A percentile compares a stretch with the other conserved stretches of the same genome.
Evolutionary conservation across 495 filamentous ascomycete species (phyloP).

Genomic region (Massariosphaeria phaeospora): DNA sequence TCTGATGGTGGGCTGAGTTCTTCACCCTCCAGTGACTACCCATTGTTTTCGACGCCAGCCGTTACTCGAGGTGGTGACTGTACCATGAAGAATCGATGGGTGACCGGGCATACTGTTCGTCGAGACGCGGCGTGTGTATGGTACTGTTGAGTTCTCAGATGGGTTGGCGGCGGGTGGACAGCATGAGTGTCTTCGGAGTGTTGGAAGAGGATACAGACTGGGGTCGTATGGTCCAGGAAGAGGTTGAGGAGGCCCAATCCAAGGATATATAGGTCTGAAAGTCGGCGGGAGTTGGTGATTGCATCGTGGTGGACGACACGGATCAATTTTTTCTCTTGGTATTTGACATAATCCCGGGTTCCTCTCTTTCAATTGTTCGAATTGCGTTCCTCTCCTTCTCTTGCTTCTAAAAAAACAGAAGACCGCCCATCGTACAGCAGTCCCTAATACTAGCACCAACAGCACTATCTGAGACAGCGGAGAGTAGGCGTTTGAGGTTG

Average conservation of each 20-base stretch:
- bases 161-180: not conserved
- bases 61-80: constrained; percentile 16
- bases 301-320: not conserved
- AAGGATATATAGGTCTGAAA: constrained; percentile 28
- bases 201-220: constrained; percentile 25
- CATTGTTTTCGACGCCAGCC: constrained; percentile 31
- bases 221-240: constrained; percentile 31
- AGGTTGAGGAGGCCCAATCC: constrained; percentile 19
- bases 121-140: constrained; percentile 26
- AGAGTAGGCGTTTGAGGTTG: not conserved
- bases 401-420: constrained; percentile 15
- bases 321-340: constrained; percentile 3
- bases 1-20: not conserved
- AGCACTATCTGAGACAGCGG: constrained; percentile 15
- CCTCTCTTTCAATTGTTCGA: constrained; percentile 12
- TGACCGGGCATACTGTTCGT: constrained; percentile 28
- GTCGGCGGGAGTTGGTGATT: constrained; percentile 13
- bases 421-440: constrained; percentile 15
- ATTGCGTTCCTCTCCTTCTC: constrained; percentile 6
- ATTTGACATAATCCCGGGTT: constrained; percentile 2
- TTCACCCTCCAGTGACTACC: constrained; percentile 24
- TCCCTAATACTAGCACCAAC: constrained; percentile 12
- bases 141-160: constrained; percentile 6
- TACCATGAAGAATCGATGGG: constrained; percentile 18
- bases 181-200: constrained; percentile 28